Evolutionary conservation across 2,329 filamentous ascomycete species (phyloP).

Genomic region (Pseudohalonectria lignicola): DNA sequence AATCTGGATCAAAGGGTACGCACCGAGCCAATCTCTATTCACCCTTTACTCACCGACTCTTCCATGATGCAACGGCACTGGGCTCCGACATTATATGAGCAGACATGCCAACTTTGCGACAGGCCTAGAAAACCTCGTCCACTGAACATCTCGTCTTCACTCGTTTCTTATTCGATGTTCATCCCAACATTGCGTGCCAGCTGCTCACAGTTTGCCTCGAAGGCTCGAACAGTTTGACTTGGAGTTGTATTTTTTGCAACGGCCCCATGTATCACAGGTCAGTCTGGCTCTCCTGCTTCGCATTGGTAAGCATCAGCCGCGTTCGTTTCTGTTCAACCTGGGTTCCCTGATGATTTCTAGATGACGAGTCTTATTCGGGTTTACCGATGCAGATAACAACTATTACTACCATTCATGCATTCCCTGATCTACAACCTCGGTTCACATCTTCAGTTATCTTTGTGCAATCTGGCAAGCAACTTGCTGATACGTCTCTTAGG

Average conservation of each 20-base stretch:
- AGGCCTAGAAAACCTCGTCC: slow-evolving; percentile 99
- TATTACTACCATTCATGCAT: slow-evolving; percentile 66
- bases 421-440: slow-evolving; percentile 25
- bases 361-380: slow-evolving; percentile 73
- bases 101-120: slow-evolving; percentile 82
- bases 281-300: no score
- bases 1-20: background rate
- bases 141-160: no score
- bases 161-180: background rate
- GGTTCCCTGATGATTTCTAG: slow-evolving; percentile 44
- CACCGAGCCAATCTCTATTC: slow-evolving; percentile 3
- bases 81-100: slow-evolving; percentile 82
- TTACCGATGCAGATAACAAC: slow-evolving; percentile 57
- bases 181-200: background rate
- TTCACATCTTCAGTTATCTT: background rate
- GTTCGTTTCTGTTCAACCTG: no score
- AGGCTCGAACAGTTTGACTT: no score
- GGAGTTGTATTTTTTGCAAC: no score
- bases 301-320: no score
- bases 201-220: no score
- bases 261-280: no score
- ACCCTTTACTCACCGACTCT: slow-evolving; percentile 11
- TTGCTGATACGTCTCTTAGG: no score
- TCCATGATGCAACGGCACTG: slow-evolving; percentile 89
- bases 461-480: no score